Evolutionary conservation across 2,329 filamentous ascomycete genomes (phyloP).

Genomic region (Fusarium sp.): DNA sequence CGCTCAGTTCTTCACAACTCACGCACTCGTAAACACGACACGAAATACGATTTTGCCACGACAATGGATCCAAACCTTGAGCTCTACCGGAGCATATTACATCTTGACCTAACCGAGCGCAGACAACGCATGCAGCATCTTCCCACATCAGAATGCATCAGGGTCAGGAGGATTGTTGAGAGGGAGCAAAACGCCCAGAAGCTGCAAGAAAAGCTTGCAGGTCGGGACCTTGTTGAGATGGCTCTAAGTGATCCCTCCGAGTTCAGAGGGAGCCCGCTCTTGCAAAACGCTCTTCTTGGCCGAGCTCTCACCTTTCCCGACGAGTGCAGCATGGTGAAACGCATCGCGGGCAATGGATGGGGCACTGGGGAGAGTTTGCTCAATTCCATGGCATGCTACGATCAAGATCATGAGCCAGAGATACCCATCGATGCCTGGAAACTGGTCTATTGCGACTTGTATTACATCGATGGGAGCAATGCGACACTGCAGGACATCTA

Average conservation of each 20-base stretch:
- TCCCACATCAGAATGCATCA: not conserved
- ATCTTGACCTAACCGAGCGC: not conserved
- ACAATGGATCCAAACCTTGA: not conserved
- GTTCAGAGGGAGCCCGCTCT: too few relatives aligned
- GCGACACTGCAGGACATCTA: not conserved
- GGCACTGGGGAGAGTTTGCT: too few relatives aligned
- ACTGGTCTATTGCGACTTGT: not conserved
- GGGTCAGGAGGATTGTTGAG: not conserved
- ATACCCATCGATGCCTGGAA: not conserved
- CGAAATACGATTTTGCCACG: not conserved
- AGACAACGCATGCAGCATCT: not conserved
- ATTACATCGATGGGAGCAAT: not conserved
- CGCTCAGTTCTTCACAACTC: not conserved
- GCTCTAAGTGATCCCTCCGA: not conserved
- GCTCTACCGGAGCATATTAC: not conserved
- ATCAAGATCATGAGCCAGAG: too few relatives aligned
- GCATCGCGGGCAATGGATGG: too few relatives aligned
- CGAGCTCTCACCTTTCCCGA: too few relatives aligned
- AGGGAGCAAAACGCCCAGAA: not conserved
- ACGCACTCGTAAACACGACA: not conserved
- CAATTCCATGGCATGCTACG: rapidly evolving
- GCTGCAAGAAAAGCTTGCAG: not conserved
- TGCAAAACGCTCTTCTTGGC: too few relatives aligned
- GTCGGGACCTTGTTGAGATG: not conserved
- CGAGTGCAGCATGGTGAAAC: too few relatives aligned